phyloP scores from a whole-genome alignment of 2,329 filamentous ascomycete genomes.

The Monosporascus sp. region DNA sequence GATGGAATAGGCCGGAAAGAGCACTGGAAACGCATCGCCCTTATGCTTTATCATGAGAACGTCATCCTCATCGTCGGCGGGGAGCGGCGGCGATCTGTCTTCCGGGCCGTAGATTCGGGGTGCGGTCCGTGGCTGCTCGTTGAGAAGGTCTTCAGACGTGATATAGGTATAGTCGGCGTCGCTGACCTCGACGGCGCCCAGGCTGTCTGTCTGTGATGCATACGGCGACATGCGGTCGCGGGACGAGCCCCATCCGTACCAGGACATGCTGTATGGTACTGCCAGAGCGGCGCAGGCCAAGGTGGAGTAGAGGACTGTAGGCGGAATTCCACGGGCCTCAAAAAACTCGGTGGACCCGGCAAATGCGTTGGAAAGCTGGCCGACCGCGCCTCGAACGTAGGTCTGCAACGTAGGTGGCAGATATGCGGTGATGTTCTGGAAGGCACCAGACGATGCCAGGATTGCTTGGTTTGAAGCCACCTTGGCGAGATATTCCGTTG shows the following conservation, averaged over 20 bases:
- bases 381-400: conserved; percentile 50
- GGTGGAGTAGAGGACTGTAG: conserved; percentile 45
- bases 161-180: conserved; percentile 80
- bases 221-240: conserved; percentile 48
- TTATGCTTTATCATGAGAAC: conserved; percentile 66
- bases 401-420: conserved; percentile 41
- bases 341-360: conserved; percentile 48
- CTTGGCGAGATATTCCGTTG: conserved; percentile 41
- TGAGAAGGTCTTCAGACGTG: conserved; percentile 63
- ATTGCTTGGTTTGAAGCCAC: conserved; percentile 56
- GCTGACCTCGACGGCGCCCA: conserved; percentile 56
- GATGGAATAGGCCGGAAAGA: conserved; percentile 72
- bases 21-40: conserved; percentile 59
- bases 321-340: conserved; percentile 45
- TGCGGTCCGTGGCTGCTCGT: conserved; percentile 35
- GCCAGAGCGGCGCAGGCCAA: conserved; percentile 43
- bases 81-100: conserved; percentile 27
- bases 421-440: conserved; percentile 52
- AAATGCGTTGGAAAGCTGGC: conserved; percentile 43
- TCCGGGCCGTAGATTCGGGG: conserved; percentile 37
- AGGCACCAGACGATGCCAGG: conserved; percentile 59
- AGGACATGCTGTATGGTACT: conserved; percentile 48
- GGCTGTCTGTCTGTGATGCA: conserved; percentile 36
- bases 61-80: conserved; percentile 53
- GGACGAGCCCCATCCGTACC: conserved; percentile 45